Conservation (phyloP, 352 stramenopile genomes). For the Pythium insidiosum region DNA sequence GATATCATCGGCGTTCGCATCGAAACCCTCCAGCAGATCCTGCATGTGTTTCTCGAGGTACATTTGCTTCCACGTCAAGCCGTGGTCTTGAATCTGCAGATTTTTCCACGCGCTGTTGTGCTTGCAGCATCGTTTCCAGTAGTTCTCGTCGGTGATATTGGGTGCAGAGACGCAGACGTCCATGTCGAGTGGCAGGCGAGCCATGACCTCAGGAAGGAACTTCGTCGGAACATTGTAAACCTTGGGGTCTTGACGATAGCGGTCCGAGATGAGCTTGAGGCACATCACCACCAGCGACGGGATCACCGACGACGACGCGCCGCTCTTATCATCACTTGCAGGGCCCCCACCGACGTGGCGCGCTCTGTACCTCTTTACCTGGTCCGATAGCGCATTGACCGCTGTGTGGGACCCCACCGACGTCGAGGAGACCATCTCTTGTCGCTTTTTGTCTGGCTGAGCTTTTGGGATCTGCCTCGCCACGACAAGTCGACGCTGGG, state of each 20-base stretch:
- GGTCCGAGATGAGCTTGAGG: constrained; percentile 70
- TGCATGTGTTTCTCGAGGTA: constrained; percentile 80
- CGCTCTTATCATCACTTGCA: constrained; percentile 17
- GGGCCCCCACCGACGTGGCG: constrained; percentile 33
- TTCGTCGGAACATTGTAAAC: constrained; percentile 66
- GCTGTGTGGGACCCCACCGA: constrained; percentile 58
- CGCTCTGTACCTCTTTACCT: constrained; percentile 78
- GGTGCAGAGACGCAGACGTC: constrained; percentile 70
- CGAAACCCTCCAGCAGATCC: constrained; percentile 74
- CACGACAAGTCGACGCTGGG: too few species aligned
- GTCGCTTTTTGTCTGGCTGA: too few species aligned
- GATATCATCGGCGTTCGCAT: constrained; percentile 33
- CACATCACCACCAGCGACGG: constrained; percentile 65
- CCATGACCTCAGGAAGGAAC: constrained; percentile 80
- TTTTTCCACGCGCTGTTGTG: constrained; percentile 85
- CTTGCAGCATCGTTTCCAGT: constrained; percentile 90
- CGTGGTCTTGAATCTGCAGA: constrained; percentile 85
- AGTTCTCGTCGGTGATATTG: constrained; percentile 90
- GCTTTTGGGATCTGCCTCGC: too few species aligned
- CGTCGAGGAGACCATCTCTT: constrained; percentile 57
- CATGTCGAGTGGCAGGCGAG: constrained; percentile 70
- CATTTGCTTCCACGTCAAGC: constrained; percentile 92
- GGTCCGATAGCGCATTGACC: constrained; percentile 65
- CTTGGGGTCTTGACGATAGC: constrained; percentile 61
- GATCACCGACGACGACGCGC: constrained; percentile 11